phyloP scores from a whole-genome alignment of 2,329 filamentous ascomycete species.

The Trichoderma semiorbis region DNA sequence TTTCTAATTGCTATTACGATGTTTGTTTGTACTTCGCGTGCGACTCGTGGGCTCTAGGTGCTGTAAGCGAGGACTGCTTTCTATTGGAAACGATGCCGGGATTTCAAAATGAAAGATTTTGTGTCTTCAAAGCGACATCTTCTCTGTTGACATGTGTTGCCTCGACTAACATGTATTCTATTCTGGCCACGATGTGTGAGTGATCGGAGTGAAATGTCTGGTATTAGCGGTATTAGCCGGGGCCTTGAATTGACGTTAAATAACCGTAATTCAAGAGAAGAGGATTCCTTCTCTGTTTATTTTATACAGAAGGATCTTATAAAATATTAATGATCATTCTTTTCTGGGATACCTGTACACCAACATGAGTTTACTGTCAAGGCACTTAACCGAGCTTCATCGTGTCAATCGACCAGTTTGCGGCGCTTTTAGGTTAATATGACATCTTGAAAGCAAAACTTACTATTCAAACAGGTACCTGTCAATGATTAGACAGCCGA shows the following conservation, averaged over 20 bases:
- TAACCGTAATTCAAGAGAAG: neutral
- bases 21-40: neutral
- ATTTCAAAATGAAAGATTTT: neutral
- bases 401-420: neutral
- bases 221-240: neutral
- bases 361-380: neutral
- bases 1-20: neutral
- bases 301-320: neutral
- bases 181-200: neutral
- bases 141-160: neutral
- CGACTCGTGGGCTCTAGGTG: neutral
- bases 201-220: neutral
- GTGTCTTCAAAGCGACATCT: neutral
- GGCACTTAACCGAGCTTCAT: neutral
- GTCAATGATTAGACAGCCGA: neutral
- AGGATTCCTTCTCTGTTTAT: neutral
- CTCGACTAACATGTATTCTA: neutral
- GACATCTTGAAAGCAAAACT: neutral
- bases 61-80: neutral
- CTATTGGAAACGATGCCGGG: neutral
- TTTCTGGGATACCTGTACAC: neutral
- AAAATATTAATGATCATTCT: neutral
- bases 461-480: neutral
- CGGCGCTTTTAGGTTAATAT: neutral
- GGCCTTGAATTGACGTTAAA: neutral